phyloP scores from a whole-genome alignment of 202 grass and related monocot species.

The Panicum virgatum region DNA sequence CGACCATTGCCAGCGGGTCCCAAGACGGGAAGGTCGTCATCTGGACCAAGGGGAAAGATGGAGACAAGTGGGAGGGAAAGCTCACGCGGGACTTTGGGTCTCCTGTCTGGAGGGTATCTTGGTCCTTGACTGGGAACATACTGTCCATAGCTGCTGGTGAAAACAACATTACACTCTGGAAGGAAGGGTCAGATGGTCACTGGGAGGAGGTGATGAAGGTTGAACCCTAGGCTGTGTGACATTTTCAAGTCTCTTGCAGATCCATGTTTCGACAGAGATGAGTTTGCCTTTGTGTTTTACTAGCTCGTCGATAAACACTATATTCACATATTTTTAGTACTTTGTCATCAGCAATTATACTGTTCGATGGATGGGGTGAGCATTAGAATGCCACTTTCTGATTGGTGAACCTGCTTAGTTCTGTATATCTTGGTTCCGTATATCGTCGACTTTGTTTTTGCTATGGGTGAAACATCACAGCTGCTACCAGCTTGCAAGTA shows the following conservation, averaged over 20 bases:
- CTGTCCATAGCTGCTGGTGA: constrained; percentile 62
- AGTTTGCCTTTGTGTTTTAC: constrained; percentile 10
- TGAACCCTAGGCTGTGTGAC: constrained; percentile 28
- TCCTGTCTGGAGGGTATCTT: constrained; percentile 71
- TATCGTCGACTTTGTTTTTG: background rate
- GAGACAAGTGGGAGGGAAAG: constrained; percentile 66
- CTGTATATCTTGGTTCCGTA: constrained; percentile 20
- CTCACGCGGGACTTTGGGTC: constrained; percentile 49
- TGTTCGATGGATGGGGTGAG: background rate
- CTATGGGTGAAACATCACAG: constrained; percentile 4
- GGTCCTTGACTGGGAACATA: constrained; percentile 72
- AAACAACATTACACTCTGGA: constrained; percentile 66
- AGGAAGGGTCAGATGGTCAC: constrained; percentile 57
- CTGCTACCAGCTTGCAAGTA: background rate
- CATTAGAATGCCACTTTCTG: constrained; percentile 8
- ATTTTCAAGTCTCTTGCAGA: constrained; percentile 4
- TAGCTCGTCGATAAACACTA: background rate
- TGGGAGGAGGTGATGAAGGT: constrained; percentile 73
- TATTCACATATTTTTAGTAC: constrained; percentile 10
- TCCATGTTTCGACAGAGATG: constrained; percentile 15
- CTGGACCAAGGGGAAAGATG: constrained; percentile 63
- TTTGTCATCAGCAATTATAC: background rate
- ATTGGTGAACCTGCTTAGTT: constrained; percentile 12
- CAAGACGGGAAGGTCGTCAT: constrained; percentile 65
- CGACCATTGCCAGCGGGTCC: constrained; percentile 51